A percentile compares a stretch with the other conserved stretches of the same genome.
These are phyloP conservation scores for Vickermania ingenoplastis DNA, from an alignment of 208 protist genomes.

Conservation along the genomic window DNA sequence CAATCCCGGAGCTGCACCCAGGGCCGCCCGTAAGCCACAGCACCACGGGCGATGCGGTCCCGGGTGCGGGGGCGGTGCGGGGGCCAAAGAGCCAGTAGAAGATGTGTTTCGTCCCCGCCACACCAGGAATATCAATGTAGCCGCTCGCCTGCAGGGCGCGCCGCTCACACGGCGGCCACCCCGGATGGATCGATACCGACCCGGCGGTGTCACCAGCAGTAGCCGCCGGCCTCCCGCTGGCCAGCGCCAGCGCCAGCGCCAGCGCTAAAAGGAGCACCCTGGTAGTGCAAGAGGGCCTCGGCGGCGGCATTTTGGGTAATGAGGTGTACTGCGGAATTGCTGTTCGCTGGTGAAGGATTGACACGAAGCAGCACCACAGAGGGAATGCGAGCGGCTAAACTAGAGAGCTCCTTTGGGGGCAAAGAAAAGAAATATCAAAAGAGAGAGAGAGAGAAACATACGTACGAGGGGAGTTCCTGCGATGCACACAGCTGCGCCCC, in stretches of 20 bases:
- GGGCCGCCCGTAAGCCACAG: constrained; percentile 90
- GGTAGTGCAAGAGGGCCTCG: too few species aligned
- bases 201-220: too few species aligned
- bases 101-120: constrained; percentile 35
- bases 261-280: background rate
- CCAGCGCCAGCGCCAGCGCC: background rate
- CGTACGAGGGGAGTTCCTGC: too few species aligned
- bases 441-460: too few species aligned
- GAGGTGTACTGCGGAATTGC: too few species aligned
- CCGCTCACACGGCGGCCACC: constrained; percentile 30
- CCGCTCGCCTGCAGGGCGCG: constrained; percentile 57
- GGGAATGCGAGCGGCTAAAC: too few species aligned
- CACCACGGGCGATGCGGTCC: constrained; percentile 41
- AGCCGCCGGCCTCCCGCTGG: background rate
- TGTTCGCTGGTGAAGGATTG: too few species aligned
- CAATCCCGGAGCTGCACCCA: constrained; percentile 70
- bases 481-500: too few species aligned
- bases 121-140: constrained; percentile 59
- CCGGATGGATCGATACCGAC: constrained; percentile 7
- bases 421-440: too few species aligned
- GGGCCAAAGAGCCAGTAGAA: constrained; percentile 90
- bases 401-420: too few species aligned
- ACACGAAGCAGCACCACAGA: too few species aligned
- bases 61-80: constrained; percentile 26
- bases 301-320: too few species aligned